Evolutionary conservation across 768 basidiomycete genomes (phyloP), one percentile per base, ranked within the genome.

Genomic region (Suillus ampliporus): DNA sequence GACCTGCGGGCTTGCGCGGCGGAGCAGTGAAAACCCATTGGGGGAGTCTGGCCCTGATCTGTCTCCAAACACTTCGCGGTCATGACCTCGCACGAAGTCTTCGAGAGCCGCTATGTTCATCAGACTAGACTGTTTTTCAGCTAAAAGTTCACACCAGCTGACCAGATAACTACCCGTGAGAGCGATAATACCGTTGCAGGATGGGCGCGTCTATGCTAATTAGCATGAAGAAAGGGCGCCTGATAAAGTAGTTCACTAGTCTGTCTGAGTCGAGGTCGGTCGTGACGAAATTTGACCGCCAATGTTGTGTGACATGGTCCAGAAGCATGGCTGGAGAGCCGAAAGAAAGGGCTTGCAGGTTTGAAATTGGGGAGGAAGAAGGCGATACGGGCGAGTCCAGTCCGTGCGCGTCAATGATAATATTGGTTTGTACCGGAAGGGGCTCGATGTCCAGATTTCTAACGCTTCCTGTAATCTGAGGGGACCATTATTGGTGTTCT

Each of bases 171-270:
- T 68, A 86, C 85, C 79, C 78, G 64, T 77, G 78, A 46, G 83
- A 83, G 34, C 94, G 85, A 61, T 74, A 71, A 74, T 84, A 97
- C 46, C 97, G 83, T 48, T 84, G 78, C 47, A 86, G 74, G 37
- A 96, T 70, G 0, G 95, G 95, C 0, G 94, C 97, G 65, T 98
- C 95, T 35, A 95, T 83, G 52, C 79, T 84, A 50, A 97, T 77
- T 26, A 99, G 83, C 72, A 98, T 79, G 74, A 97, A 95, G 74
- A 95, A 99, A 0, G 97, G 97, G 19, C 97, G 81, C 70, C 89
- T 95, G 40, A 86, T 73, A 71, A 97, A 98, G 54, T 82, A 76
- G 63, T 84, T 84, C 40, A 99, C 79, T 17, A 86, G 76, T 4
- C 81, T 76, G 34, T 78, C 77, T 1, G 84, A 86, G 46, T 73